Base-by-base conservation (phyloP, 1,139 yeast species). In the Candida glucosophila region DNA sequence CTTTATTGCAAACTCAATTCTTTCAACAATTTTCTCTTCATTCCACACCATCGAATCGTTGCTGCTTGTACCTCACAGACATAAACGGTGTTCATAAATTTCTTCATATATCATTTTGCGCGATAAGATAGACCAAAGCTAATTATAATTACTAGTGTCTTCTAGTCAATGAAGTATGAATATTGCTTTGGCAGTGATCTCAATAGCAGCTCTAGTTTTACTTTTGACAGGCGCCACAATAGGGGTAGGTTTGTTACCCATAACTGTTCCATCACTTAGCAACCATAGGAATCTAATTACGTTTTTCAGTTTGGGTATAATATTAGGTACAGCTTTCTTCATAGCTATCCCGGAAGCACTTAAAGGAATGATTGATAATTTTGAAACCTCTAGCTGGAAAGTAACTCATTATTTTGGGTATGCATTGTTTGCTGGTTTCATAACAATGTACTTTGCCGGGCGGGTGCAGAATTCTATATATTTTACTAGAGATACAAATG, bases 271-370 rank as follows among this genome's bases (percentile, higher is more conserved):
- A n/a, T n/a, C n/a, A n/a, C n/a, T n/a, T n/a, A n/a, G n/a, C n/a
- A n/a, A n/a, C n/a, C n/a, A n/a, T n/a, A n/a, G n/a, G n/a, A n/a
- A n/a, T n/a, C n/a, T n/a, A n/a, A 42, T 34, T 11, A 67, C 81
- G 2, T 50, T 67, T 8, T 53, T 76, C 28, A 75, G 81, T 32
- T 63, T 68, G 41, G 90, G 90, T 1, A 55, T 79, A 14, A 57
- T 79, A 25, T 55, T 77, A 4, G 77, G 85, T 3, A 72, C 86
- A 0, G 65, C 81, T 1, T 46, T 77, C 28, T 60, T 73, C n/a
- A 59, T 79, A 13, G 73, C 78, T 14, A 61, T 79, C 12, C 90
- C 90, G 0, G 90, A 79, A 46, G 86, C 86, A 5, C 56, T 73
- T 18, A 73, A 67, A 36, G 61, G 66, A 3, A 44, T 71, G 27